phyloP scores from a whole-genome alignment of 352 stramenopile species.

The Globisporangium emineosum region DNA sequence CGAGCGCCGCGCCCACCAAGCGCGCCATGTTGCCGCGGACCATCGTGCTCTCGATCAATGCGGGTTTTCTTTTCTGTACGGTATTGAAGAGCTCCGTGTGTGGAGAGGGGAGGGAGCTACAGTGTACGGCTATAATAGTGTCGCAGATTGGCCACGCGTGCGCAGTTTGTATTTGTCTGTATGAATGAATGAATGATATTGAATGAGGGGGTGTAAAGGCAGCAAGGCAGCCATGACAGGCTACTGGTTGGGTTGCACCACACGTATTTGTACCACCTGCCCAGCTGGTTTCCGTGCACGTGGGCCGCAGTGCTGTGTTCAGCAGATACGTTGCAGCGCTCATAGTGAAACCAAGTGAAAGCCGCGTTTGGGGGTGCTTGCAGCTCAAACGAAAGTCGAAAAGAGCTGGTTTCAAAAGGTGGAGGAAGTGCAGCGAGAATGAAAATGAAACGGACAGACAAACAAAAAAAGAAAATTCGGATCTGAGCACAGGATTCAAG shows the following conservation, averaged over 20 bases:
- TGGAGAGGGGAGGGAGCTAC: neutral
- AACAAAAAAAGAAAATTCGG: neutral
- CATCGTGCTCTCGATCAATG: neutral
- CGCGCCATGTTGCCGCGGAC: neutral
- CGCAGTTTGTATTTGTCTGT: neutral
- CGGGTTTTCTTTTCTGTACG: neutral
- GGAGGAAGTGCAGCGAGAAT: neutral
- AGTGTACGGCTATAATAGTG: neutral
- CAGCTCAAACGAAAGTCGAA: slow-evolving; percentile 1
- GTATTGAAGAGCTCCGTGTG: neutral
- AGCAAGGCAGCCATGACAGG: neutral
- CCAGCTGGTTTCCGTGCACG: neutral
- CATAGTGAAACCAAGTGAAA: slow-evolving; percentile 7
- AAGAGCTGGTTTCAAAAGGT: slow-evolving; percentile 2
- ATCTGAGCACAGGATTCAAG: neutral
- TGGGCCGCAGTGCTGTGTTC: neutral
- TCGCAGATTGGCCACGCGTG: neutral
- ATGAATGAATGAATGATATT: neutral
- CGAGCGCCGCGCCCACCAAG: slow-evolving; percentile 8
- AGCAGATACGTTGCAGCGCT: neutral
- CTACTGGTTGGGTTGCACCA: neutral
- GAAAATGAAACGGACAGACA: slow-evolving; percentile 7
- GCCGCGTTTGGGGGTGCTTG: neutral
- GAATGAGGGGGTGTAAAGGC: neutral
- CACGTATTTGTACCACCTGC: neutral